Evolutionary conservation across 75 land plant genomes (phyloP), one percentile per base, ranked within the genome.

Genomic region (Isoetes taiwanensis): DNA sequence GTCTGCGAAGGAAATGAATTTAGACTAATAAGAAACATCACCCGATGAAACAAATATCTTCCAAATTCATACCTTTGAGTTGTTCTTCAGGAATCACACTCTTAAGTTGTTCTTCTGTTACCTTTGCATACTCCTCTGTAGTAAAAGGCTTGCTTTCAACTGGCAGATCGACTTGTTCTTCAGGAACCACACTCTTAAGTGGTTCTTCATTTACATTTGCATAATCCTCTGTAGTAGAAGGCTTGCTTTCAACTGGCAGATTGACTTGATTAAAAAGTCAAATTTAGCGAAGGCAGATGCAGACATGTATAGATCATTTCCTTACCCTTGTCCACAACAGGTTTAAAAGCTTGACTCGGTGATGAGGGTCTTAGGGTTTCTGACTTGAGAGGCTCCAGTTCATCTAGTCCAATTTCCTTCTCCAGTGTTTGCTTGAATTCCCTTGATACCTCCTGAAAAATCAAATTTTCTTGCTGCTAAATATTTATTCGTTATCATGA

Each of bases 371-470:
- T 34, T 16, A 0, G 3, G 26, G 30, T 52, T 9, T 28, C 1
- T 28, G 3, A 26, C 30, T 19, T 54, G 9, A 31, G 1, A 20
- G 72, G 17, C 0, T 66, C 58, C 56, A 83, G 32, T 17, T 90
- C 97, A 72, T 90, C 93, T 43, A 90, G 74, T 40, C 97, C 97
- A 73, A 90, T 90, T 60, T 90, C 97, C 40, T 77, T 69, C 58
- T 90, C 85, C 56, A 90, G 77, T n/a, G 82, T 90, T 54, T 70
- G 77, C 73, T 86, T 90, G 59, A 90, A 90, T 43, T 90, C 97
- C 70, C 80, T 90, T 27, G 97, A 90, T 23, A 90, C 93, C 43
- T 90, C 87, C 97, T 90, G 73, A 34, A 67, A n/a, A n/a, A n/a
- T n/a, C n/a, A n/a, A n/a, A n/a, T n/a, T n/a, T n/a, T n/a, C n/a